Conservation (phyloP, 192 early-diverging fungal species). For the Linnemannia schmuckeri region DNA sequence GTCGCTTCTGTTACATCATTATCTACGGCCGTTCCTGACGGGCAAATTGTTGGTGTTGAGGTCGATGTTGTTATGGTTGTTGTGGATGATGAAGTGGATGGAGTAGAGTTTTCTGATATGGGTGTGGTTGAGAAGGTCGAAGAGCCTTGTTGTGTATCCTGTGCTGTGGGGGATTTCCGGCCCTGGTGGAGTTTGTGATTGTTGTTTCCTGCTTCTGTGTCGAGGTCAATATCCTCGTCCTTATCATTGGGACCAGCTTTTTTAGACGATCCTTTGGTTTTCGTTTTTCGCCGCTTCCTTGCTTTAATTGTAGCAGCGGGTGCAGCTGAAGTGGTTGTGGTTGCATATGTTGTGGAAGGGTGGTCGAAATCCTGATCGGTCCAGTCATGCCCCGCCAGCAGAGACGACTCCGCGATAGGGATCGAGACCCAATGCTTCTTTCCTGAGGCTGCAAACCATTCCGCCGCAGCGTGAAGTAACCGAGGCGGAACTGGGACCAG, state of each 20-base stretch:
- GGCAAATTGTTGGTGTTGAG: not conserved
- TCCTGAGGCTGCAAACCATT: not conserved
- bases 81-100: not conserved
- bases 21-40: not conserved
- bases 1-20: not conserved
- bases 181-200: not conserved
- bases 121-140: not conserved
- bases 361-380: not conserved
- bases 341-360: not conserved
- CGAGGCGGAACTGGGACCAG: conserved; percentile 20
- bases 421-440: not conserved
- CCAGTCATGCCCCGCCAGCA: not conserved
- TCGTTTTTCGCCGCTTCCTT: not conserved
- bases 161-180: not conserved
- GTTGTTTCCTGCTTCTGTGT: not conserved
- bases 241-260: not conserved
- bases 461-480: not conserved
- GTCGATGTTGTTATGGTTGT: not conserved
- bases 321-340: not conserved
- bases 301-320: not conserved
- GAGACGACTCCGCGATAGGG: not conserved
- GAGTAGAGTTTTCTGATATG: not conserved
- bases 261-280: not conserved
- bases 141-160: not conserved
- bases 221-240: not conserved